Base-by-base conservation (phyloP, 140 eudicot genomes). In the Flaveria floridana region DNA sequence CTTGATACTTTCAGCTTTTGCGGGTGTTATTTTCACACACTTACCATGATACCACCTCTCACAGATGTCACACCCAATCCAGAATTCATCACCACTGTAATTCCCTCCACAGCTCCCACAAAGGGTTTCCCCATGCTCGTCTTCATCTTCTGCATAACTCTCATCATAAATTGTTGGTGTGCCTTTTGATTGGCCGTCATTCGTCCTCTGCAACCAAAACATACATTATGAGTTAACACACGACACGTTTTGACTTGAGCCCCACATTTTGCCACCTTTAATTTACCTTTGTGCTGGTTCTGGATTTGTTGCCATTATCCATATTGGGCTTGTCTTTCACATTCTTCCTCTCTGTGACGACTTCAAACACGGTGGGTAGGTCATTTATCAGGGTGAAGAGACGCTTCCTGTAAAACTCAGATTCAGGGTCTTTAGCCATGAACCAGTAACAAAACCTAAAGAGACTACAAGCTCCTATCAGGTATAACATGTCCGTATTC, bases 1-100 rank as follows among this genome's bases (percentile, higher is more conserved):
- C 87, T 84, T 92, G 70, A 92, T 92, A 69, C 52, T 79, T 79
- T 92, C 96, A 0, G 97, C 97, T 80, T 84, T 89, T 37, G 89
- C 95, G 2, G 97, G 96, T n/a, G 96, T 92, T 58, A 92, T 92
- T 75, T 89, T 89, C 74, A 89, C 97, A 55, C 96, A 92, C 50
- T 92, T 92, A 2, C 97, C 97, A 55, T 92, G 97, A 78, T 71
- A 92, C 97, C 97, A 92, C 79, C 90, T 85, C 76, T 92, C 97
- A 64, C 97, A 92, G 7, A 92, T 87, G 76, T 89, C 97, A 57
- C 97, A 92, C 42, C 96, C 93, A 53, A 92, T 92, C 97, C 97
- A 92, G 83, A 92, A 92, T 63, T 89, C 97, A 79, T 92, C 96
- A 1, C 88, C 96, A 76, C 86, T 87, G 96, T 89, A 89, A 59